These are phyloP conservation scores for Tulasnella sp. DNA, from an alignment of 768 basidiomycete genomes.

Conservation along the genomic window DNA sequence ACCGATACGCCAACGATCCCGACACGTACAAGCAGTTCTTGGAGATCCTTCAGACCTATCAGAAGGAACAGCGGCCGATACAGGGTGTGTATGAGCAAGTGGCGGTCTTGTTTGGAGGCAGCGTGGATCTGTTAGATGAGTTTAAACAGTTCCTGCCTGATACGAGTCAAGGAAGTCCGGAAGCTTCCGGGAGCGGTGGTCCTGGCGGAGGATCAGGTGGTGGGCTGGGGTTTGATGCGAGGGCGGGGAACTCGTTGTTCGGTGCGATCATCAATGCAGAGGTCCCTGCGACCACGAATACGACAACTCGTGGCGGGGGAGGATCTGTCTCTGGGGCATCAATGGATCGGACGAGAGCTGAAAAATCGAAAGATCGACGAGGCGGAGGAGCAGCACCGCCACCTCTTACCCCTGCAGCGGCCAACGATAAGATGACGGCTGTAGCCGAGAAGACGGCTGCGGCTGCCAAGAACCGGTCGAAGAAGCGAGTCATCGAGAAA, in stretches of 20 bases:
- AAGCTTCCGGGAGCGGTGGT: not conserved
- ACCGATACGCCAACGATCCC: slow-evolving; percentile 75
- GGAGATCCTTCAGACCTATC: slow-evolving; percentile 79
- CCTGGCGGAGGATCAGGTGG: slow-evolving; percentile 27
- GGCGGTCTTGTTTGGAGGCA: slow-evolving; percentile 67
- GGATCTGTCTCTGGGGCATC: not conserved
- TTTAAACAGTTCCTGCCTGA: slow-evolving; percentile 22
- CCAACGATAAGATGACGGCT: not conserved
- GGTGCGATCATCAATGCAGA: slow-evolving; percentile 9
- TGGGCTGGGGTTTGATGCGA: not conserved
- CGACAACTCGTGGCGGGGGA: not conserved
- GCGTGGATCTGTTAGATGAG: slow-evolving; percentile 57
- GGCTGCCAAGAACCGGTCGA: slow-evolving; percentile 39
- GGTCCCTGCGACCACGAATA: slow-evolving; percentile 5
- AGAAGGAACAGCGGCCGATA: slow-evolving; percentile 56
- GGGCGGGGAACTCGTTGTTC: slow-evolving; percentile 1
- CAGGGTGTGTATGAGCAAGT: slow-evolving; percentile 64
- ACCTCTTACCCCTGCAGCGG: not conserved
- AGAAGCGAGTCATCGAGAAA: slow-evolving; percentile 54
- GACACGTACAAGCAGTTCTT: slow-evolving; percentile 87
- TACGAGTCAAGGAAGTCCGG: slow-evolving; percentile 7
- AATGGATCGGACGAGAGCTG: too few relatives aligned
- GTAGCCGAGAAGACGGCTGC: slow-evolving; percentile 32
- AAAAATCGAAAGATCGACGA: slow-evolving; percentile 1
- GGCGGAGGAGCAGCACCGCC: not conserved